Base-by-base conservation (phyloP, 2,329 filamentous ascomycete genomes). In the Trichoderma sp. region DNA sequence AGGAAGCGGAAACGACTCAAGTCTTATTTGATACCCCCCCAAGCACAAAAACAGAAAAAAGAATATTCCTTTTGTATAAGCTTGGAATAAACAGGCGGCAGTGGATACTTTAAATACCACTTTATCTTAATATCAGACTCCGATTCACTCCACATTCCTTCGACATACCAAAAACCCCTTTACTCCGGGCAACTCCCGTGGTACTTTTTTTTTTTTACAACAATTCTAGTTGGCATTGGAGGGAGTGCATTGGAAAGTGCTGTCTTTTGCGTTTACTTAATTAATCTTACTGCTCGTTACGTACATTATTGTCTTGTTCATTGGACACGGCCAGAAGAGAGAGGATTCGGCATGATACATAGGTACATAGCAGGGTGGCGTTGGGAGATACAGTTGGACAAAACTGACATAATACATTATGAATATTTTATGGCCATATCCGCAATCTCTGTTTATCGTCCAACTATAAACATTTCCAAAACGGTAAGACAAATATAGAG, bases 91-190 rank as follows among this genome's bases (percentile, higher is more conserved):
- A 43, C 16, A 21, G 33, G 29, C 43, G 43, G 47, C 43, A 35
- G 47, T 14, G 47, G 47, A 8, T 24, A 31, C 4, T 31, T 59
- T 66, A 43, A 37, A 67, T 67, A 59, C 40, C 40, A 31, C 47
- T 59, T 66, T 58, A 43, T 43, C 40, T 58, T 67, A 67, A 67
- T 67, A 40, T 52, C 59, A 43, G 52, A 67, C 27, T 40, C 4
- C 37, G 52, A 66, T 5, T 11, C 33, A 49, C 33, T 43, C 33
- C 24, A 13, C n/a, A 14, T 7, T 33, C 19, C 29, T 3, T 4
- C 33, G 31, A 49, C 24, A 65, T 55, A 29, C 57, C 19, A 13
- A 56, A 27, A 31, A 14, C 21, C 14, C 21, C 27, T 31, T 27
- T 27, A 37, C 13, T 13, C 35, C 14, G 5, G 13, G 4, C 35